phyloP scores from a whole-genome alignment of 148 eudicot genomes.

The Cornus kousa region DNA sequence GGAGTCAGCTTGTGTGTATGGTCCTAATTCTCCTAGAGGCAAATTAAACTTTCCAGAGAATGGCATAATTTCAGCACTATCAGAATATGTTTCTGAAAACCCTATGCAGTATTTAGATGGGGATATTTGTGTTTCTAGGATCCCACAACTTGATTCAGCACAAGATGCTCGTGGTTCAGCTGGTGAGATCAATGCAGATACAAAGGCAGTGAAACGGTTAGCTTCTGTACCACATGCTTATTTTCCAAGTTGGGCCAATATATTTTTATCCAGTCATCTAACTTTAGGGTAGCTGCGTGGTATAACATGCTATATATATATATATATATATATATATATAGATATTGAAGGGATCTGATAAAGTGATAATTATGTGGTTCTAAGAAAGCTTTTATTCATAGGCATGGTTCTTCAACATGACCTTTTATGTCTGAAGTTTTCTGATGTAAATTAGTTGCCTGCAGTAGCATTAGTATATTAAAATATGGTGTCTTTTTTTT shows the following conservation, averaged over 20 bases:
- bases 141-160: constrained; percentile 22
- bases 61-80: constrained; percentile 49
- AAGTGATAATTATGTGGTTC: neutral
- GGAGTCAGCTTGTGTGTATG: constrained; percentile 50
- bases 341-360: neutral
- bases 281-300: neutral
- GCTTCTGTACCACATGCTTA: neutral
- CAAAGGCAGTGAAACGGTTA: constrained; percentile 46
- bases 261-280: neutral
- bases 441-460: neutral
- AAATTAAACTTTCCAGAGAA: constrained; percentile 37
- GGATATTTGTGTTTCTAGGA: constrained; percentile 23
- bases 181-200: constrained; percentile 36
- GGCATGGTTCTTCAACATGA: neutral
- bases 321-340: neutral
- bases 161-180: constrained; percentile 26
- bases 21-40: constrained; percentile 73
- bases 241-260: neutral
- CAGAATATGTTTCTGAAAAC: constrained; percentile 39
- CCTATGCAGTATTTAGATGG: constrained; percentile 34
- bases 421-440: neutral
- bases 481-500: neutral
- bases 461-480: neutral
- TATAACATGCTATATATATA: neutral
- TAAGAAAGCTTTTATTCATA: neutral